Evolutionary conservation across 352 stramenopile species (phyloP), one percentile per base, ranked within the genome.

Genomic region (Pythium phragmitis): DNA sequence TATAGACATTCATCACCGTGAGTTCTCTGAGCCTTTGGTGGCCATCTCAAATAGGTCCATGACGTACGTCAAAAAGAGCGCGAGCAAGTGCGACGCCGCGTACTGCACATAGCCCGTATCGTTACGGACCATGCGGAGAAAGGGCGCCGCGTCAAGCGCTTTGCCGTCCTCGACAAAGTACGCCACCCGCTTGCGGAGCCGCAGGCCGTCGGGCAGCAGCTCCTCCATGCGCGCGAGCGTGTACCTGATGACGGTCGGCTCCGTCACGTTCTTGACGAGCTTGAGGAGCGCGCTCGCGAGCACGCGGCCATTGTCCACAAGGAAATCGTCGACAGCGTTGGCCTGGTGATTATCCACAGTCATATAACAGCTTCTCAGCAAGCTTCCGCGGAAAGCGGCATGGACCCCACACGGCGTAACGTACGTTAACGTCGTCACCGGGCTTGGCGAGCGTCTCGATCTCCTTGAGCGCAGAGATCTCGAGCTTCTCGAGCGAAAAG

Each of bases 191-290:
- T 91, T 92, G 57, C 83, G 87, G 16, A 92, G 74, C 34, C 84
- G 80, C 23, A 92, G 80, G 1, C 85, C 85, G 64, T 95, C 87
- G 33, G 87, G 85, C 17, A 96, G 67, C 17, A 96, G 71, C 67
- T 96, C 85, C 57, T 96, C 83, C 81, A 96, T 92, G 65, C 87
- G 85, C 4, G 87, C 87, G 36, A 96, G 76, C 57, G 85, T 87
- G 69, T 96, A 96, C 55, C 91, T 91, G 56, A 96, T 76, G 33
- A 96, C 87, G 6, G 87, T 91, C 14, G 85, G 84, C 57, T 96
- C 87, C 7, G 87, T 96, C 65, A 96, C 85, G 69, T 96, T 92
- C 77, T 92, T 92, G 39, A 96, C 73, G 37, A 96, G 62, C 69
- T 96, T 96, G 42, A 96, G 71, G 60, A 96, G 68, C 16, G 81